Percentiles rank a stretch among this genome's conserved stretches.
Evolutionary conservation across 257 asterid genomes (phyloP).

Genomic region (Vinca minor): DNA sequence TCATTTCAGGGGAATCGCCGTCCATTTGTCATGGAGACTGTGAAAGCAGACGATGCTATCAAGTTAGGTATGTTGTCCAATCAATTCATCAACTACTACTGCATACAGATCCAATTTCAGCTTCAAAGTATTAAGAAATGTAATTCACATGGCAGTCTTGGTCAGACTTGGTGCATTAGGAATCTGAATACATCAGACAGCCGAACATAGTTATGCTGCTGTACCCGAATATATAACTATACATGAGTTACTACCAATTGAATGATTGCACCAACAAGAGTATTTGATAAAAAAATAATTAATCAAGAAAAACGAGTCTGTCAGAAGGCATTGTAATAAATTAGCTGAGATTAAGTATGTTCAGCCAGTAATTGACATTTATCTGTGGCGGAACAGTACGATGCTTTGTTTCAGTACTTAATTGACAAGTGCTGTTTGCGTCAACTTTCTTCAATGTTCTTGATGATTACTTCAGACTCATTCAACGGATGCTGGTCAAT

Average conservation of each 20-base stretch:
- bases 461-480: background rate
- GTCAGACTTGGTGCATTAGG: background rate
- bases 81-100: background rate
- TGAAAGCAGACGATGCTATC: constrained; percentile 88
- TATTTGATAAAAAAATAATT: background rate
- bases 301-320: too few relatives aligned
- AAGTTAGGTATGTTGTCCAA: constrained; percentile 54
- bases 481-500: constrained; percentile 1
- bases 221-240: background rate
- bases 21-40: constrained; percentile 86
- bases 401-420: background rate
- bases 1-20: constrained; percentile 69
- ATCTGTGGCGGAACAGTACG: background rate
- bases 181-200: background rate
- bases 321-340: too few relatives aligned
- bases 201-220: background rate
- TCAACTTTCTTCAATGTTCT: background rate
- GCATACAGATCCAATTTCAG: background rate
- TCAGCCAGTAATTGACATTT: background rate
- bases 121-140: background rate
- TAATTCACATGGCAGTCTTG: background rate
- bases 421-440: background rate
- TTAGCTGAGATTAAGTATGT: too few relatives aligned
- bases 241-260: background rate
- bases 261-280: background rate